Base-by-base conservation (phyloP, 352 stramenopile genomes). In the Phytophthora cactorum region DNA sequence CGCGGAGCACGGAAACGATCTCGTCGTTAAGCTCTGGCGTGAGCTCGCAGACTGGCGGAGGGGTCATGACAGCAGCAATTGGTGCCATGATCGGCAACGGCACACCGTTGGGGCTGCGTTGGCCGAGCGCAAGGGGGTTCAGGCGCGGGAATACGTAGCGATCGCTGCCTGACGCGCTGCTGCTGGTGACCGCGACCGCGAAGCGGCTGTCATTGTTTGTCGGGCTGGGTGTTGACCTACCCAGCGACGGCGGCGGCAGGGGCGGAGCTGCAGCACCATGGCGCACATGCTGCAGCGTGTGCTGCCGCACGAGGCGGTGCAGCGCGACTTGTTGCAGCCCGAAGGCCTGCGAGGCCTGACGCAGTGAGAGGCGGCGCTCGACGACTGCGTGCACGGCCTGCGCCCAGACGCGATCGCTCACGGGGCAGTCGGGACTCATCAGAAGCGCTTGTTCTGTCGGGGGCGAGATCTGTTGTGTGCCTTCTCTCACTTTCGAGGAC, bases 251-350 rank as follows among this genome's bases (percentile, higher is more conserved):
- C 12, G 45, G 41, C 2, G 56, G 31, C 14, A 41, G 7, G 28
- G 28, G 36, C 15, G 57, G 34, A 7, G 15, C 29, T 8, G 3
- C 8, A 6, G 32, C 36, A 5, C 36, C 14, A 34, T 60, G 59
- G 12, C 58, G 67, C 28, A 66, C 5, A 12, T 66, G 60, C 32
- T 61, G 52, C 39, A 61, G 39, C 28, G 72, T 66, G 38, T 72
- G 59, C 17, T 74, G 68, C 36, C 80, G 82, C 44, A 91, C 81
- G 58, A 85, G 75, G 22, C 82, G 84, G 39, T 90, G 76, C 25
- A 91, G 79, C 47, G 79, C 85, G 70, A 81, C 71, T 66, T 88
- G 79, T 49, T 93, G 82, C 34, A 93, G 68, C 27, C 81, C 84
- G 54, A 82, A 91, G 63, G 81, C 66, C 61, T 90, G 79, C 11